Evolutionary conservation across 306 rosid genomes (phyloP).

Genomic region (Cicer arietinum): DNA sequence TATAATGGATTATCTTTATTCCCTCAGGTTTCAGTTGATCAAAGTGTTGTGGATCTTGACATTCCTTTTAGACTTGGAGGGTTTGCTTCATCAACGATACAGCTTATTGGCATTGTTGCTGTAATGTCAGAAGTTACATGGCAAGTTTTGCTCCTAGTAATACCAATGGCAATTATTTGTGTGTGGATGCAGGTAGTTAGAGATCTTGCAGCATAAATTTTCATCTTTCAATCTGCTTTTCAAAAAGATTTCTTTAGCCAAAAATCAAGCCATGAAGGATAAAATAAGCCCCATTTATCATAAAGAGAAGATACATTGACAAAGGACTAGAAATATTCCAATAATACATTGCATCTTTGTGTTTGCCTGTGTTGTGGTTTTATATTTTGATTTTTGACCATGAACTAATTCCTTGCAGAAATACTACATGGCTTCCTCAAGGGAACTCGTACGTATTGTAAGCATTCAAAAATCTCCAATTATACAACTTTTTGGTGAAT

Average conservation of each 20-base stretch:
- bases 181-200: conserved; percentile 96
- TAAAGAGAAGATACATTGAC: conserved; percentile 1
- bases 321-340: not conserved
- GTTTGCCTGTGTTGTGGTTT: not conserved
- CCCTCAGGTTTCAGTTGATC: conserved; percentile 86
- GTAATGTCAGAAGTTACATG: conserved; percentile 92
- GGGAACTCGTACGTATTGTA: conserved; percentile 96
- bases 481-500: conserved; percentile 92
- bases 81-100: conserved; percentile 92
- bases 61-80: conserved; percentile 98
- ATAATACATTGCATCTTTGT: not conserved
- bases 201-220: conserved; percentile 28
- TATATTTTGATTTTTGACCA: conserved; percentile 30
- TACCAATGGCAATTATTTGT: conserved; percentile 93
- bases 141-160: conserved; percentile 88
- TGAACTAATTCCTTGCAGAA: conserved; percentile 61
- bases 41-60: conserved; percentile 98
- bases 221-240: conserved; percentile 30
- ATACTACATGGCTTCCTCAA: conserved; percentile 99
- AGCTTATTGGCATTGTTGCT: conserved; percentile 88
- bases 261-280: conserved; percentile 10
- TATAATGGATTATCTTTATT: conserved; percentile 44
- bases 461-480: conserved; percentile 99
- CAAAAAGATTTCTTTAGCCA: conserved; percentile 13
- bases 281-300: conserved; percentile 24